Percentiles rank a stretch among this genome's conserved stretches.
Evolutionary conservation across 2,329 filamentous ascomycete species (phyloP).

Genomic region (Neopestalotiopsis sp.): DNA sequence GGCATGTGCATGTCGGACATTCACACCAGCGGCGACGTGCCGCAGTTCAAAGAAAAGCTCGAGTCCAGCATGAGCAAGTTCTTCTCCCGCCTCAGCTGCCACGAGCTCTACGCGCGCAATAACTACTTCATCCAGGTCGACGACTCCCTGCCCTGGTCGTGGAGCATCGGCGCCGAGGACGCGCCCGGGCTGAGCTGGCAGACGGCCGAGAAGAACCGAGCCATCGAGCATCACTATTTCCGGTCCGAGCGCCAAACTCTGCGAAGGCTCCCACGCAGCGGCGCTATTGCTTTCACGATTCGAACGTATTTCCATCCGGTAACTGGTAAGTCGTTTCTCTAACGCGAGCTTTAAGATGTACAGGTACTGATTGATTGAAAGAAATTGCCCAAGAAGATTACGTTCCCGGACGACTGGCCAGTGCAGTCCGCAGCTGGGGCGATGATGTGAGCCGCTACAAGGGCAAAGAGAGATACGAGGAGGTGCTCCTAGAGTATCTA

Average conservation of each 20-base stretch:
- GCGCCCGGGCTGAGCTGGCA: conserved; percentile 69
- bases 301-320: conserved; percentile 80
- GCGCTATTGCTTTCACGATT: conserved; percentile 74
- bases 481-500: conserved; percentile 76
- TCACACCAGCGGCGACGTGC: conserved; percentile 76
- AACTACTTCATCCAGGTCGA: conserved; percentile 93
- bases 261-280: conserved; percentile 62
- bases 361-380: conserved; percentile 28
- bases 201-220: conserved; percentile 75
- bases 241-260: conserved; percentile 77
- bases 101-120: conserved; percentile 68
- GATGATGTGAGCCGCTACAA: conserved; percentile 80
- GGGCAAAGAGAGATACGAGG: conserved; percentile 74
- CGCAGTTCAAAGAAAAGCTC: conserved; percentile 38
- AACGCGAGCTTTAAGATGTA: too few species aligned
- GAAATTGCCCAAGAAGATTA: conserved; percentile 73
- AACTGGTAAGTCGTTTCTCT: too few species aligned
- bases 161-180: conserved; percentile 78
- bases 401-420: conserved; percentile 79
- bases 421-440: conserved; percentile 81
- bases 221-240: conserved; percentile 77
- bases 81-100: conserved; percentile 73
- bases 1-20: conserved; percentile 81
- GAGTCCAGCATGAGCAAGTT: conserved; percentile 55
- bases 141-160: conserved; percentile 75